Evolutionary conservation across 805 yeast species (phyloP), one percentile per base, ranked within the genome.

Genomic region (Kockiozyma suomiensis): DNA sequence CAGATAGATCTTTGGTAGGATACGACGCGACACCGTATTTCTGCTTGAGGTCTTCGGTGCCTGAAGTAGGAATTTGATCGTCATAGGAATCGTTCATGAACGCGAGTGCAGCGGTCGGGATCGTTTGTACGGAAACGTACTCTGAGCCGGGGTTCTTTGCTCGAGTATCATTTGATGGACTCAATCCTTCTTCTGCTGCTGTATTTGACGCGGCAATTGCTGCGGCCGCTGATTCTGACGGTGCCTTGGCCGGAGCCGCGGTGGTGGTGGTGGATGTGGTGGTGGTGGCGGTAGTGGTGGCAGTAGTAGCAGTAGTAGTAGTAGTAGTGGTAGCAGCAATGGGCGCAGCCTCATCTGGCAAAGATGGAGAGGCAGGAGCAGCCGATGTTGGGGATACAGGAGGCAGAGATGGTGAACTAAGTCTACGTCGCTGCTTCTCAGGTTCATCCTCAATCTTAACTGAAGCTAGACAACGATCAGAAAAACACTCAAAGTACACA

Each of bases 11-110:
- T 41, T 79, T 79, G 33, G 85, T 82, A 0, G 99, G 99, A 71
- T 85, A 94, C n/a, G 92, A 85, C 0, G 94, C 88, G 15, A 94
- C 99, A 2, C 88, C 97, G 69, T 85, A 90, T 71, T 87, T 87
- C 65, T 79, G 80, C 70, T 88, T 87, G 59, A 88, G 73, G 68
- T 82, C 89, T 49, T 88, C 96, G 43, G 82, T 85, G 5, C 90
- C 90, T n/a, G 83, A 83, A 17, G 83, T 80, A 59, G 83, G 86
- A 21, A 83, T 70, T 41, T 61, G 37, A 17, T 55, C 48, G 28
- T 58, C 50, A 17, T 19, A 50, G 17, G 48, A 25, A 26, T 48
- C 58, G 8, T 53, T 49, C 64, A 52, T 53, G 56, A 49, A 48
- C 19, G 59, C 64, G 8, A 62, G 49, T n/a, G 66, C 66, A 19